Evolutionary conservation across 352 stramenopile species (phyloP).

Genomic region (Phytophthora ramorum): DNA sequence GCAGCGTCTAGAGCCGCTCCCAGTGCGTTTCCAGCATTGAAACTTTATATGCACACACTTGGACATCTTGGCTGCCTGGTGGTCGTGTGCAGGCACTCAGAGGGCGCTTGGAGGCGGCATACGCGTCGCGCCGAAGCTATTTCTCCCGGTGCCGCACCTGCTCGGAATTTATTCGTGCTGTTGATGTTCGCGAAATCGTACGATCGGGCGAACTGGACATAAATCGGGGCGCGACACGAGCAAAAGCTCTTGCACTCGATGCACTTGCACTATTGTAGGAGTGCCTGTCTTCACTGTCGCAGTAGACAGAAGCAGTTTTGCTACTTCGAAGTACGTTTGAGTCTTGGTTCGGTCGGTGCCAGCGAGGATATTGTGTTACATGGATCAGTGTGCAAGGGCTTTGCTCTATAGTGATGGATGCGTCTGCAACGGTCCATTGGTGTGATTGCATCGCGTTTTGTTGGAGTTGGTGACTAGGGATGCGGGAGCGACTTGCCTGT

Average conservation of each 20-base stretch:
- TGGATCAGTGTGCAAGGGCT: no score
- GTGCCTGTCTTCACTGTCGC: no score
- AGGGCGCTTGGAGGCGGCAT: not conserved
- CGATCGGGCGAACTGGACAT: conserved; percentile 5
- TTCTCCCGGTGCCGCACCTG: conserved; percentile 16
- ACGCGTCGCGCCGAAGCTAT: conserved; percentile 48
- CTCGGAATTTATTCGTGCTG: conserved; percentile 31
- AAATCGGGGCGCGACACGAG: conserved; percentile 1
- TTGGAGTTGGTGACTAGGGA: not conserved
- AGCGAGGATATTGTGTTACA: no score
- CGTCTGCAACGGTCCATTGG: not conserved
- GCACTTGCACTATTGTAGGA: no score
- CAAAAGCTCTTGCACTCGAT: not conserved
- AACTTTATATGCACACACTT: conserved; percentile 1
- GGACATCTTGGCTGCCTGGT: conserved; percentile 9
- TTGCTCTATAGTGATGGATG: not conserved
- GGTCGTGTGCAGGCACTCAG: not conserved
- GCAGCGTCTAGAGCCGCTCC: not conserved
- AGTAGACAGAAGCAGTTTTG: no score
- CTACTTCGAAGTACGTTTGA: no score
- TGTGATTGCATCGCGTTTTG: not conserved
- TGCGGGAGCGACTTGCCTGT: not conserved
- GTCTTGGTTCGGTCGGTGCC: no score
- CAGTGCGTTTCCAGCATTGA: not conserved
- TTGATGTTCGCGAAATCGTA: conserved; percentile 27